Evolutionary conservation across 148 eudicot species (phyloP).

Genomic region (Drosera capensis): DNA sequence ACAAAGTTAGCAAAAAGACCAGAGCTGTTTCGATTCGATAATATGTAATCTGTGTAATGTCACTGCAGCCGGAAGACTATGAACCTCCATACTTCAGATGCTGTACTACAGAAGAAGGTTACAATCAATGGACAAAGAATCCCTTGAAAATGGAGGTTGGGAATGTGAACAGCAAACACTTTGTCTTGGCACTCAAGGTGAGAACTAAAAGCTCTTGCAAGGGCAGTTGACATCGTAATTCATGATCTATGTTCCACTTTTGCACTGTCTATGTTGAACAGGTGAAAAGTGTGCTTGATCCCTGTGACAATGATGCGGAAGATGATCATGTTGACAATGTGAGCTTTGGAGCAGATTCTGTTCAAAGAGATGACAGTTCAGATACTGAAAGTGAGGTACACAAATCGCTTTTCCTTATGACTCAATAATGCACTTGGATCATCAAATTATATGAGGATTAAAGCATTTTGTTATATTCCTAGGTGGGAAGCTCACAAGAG

Average conservation of each 20-base stretch:
- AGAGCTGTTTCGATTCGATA: background rate
- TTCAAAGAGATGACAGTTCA: conserved; percentile 41
- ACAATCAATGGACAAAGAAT: conserved; percentile 55
- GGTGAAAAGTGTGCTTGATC: conserved; percentile 97
- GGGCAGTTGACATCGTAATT: background rate
- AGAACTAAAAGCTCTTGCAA: conserved; percentile 4
- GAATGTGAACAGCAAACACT: conserved; percentile 85
- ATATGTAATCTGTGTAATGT: background rate
- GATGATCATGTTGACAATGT: conserved; percentile 49
- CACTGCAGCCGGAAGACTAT: conserved; percentile 61
- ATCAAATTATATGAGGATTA: too few species aligned
- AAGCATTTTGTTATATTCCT: too few species aligned
- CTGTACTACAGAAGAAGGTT: conserved; percentile 68
- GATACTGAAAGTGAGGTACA: conserved; percentile 62
- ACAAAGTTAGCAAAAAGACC: too few species aligned
- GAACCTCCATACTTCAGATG: conserved; percentile 95
- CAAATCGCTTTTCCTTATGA: background rate
- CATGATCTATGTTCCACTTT: too few species aligned
- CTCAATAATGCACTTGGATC: too few species aligned
- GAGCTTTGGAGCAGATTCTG: conserved; percentile 77
- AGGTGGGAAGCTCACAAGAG: conserved; percentile 52
- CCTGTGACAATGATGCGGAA: conserved; percentile 82
- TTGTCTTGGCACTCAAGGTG: conserved; percentile 76
- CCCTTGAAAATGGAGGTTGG: conserved; percentile 86
- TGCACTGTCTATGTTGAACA: too few species aligned